Base-by-base conservation (phyloP, 1,284 basidiomycete genomes). In the Phellinidium pouzarii region DNA sequence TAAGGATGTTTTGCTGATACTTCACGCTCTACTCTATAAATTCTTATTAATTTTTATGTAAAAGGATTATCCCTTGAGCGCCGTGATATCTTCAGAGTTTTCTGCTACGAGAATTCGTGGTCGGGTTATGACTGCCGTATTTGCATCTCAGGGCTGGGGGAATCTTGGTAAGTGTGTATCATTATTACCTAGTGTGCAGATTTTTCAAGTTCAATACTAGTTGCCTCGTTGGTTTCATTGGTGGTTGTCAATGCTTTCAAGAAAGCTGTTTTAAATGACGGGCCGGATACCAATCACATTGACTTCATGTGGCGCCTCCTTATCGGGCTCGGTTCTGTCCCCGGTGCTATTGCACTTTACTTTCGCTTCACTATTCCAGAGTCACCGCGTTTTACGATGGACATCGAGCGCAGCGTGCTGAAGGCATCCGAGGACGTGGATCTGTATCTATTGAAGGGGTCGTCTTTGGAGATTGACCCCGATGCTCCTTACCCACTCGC, bases 391-490 rank as follows among this genome's bases (percentile, higher is more conserved):
- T 87, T 81, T 71, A 86, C 80, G 36, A 79, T 86, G 76, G 85
- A 87, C 63, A 69, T 87, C 52, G 77, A 82, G 64, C 76, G 78
- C 52, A 80, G 31, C 31, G 31, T 34, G 31, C 73, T 78, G 61
- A 82, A 86, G 63, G 87, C 87, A 8, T 62, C 79, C 9, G 69
- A 76, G 50, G 86, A 90, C 64, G 84, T 86, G 58, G 72, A 78
- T 56, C 76, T 76, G 36, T 82, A 87, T 62, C 67, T 34, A 34
- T 11, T 91, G 50, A 71, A 74, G 38, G 74, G 71, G 17, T 72
- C 74, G n/a, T 67, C 65, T 6, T 79, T 71, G 66, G 68, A 69
- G 14, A 68, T 73, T 50, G 79, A 87, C 62, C 74, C 76, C 9
- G 79, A 82, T 59, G 74, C 76, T 14, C 68, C 74, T 53, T 64